Evolutionary conservation across 768 basidiomycete genomes (phyloP).

Genomic region (Macrocybe gigantea): DNA sequence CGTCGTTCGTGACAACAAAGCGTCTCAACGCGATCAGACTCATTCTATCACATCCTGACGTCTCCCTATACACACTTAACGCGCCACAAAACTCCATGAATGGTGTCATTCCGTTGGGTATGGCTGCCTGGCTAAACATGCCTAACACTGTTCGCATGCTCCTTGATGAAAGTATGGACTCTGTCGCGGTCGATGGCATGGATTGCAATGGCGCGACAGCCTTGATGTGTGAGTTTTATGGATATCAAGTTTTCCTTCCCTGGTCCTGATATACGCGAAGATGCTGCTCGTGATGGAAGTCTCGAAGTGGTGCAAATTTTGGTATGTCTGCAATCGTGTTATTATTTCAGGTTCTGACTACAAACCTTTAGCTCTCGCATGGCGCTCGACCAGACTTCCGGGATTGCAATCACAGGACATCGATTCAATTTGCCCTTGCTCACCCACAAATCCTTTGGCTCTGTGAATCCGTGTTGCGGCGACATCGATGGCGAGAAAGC

Average conservation of each 20-base stretch:
- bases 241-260: constrained; percentile 13
- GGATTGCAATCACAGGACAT: constrained; percentile 66
- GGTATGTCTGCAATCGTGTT: constrained; percentile 33
- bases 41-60: constrained; percentile 48
- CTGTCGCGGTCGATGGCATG: constrained; percentile 67
- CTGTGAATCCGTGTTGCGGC: constrained; percentile 62
- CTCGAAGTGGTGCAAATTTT: constrained; percentile 61
- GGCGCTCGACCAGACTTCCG: constrained; percentile 71
- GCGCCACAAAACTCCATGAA: constrained; percentile 65
- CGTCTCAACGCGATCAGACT: constrained; percentile 55
- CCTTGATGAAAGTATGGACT: constrained; percentile 55
- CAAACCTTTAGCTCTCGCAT: constrained; percentile 45
- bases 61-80: constrained; percentile 67
- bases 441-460: constrained; percentile 64
- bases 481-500: constrained; percentile 53
- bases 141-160: constrained; percentile 54
- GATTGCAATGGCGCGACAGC: constrained; percentile 74
- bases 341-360: constrained; percentile 3
- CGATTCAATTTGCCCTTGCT: constrained; percentile 60
- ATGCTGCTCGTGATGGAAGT: constrained; percentile 71
- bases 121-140: constrained; percentile 74
- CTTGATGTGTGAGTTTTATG: constrained; percentile 66
- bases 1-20: constrained; percentile 54
- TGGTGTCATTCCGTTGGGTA: constrained; percentile 71
- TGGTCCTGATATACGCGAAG: constrained; percentile 28